Conservation (phyloP, 2,329 filamentous ascomycete genomes). For the Diplodia seriata region DNA sequence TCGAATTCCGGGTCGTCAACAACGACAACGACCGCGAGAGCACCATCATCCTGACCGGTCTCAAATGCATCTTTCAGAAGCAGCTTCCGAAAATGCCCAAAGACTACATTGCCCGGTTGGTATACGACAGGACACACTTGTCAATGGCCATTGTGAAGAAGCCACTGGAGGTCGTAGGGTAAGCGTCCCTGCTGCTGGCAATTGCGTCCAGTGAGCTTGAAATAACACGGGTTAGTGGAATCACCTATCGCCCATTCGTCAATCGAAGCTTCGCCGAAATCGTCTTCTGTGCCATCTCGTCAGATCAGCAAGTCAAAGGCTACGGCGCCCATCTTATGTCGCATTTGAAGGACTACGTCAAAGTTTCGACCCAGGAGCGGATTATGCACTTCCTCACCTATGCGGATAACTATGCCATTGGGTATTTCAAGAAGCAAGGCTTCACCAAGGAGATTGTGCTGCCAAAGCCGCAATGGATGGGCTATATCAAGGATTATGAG, state of each 20-base stretch:
- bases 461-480: slow-evolving; percentile 93
- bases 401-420: slow-evolving; percentile 97
- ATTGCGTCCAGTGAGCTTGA: background rate
- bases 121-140: slow-evolving; percentile 95
- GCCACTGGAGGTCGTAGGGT: slow-evolving; percentile 86
- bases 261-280: slow-evolving; percentile 94
- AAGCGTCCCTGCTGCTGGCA: slow-evolving; percentile 38
- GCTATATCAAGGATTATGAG: slow-evolving; percentile 99
- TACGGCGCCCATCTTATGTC: slow-evolving; percentile 98
- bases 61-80: slow-evolving; percentile 98
- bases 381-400: slow-evolving; percentile 99
- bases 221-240: slow-evolving; percentile 68
- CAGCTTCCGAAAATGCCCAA: slow-evolving; percentile 99
- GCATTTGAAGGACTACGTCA: slow-evolving; percentile 97
- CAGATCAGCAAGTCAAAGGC: slow-evolving; percentile 97
- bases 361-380: slow-evolving; percentile 77
- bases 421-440: slow-evolving; percentile 98
- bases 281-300: slow-evolving; percentile 97
- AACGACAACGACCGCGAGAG: slow-evolving; percentile 90
- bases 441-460: slow-evolving; percentile 99
- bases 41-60: slow-evolving; percentile 89
- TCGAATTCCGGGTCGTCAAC: slow-evolving; percentile 97
- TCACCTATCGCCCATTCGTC: slow-evolving; percentile 95
- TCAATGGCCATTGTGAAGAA: slow-evolving; percentile 98
- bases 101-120: slow-evolving; percentile 95